A percentile compares a stretch with the other conserved stretches of the same genome.
phyloP scores from a whole-genome alignment of 2,329 filamentous ascomycete genomes.

The Cladosporium sp. region DNA sequence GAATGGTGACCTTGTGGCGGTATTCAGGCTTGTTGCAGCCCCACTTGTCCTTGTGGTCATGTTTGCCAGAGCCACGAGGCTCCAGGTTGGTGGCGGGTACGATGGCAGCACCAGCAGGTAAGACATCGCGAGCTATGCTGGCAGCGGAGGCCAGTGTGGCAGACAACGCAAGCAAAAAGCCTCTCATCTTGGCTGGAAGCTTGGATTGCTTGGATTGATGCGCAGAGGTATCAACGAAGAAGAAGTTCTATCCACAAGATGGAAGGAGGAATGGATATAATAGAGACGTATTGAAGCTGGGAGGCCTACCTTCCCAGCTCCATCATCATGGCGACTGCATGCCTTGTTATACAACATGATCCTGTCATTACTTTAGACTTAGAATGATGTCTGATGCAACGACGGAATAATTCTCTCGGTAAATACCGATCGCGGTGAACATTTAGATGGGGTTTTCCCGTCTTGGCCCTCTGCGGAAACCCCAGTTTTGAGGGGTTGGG shows the following conservation, averaged over 20 bases:
- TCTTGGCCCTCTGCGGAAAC: conserved; percentile 16
- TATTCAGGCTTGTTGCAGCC: conserved; percentile 28
- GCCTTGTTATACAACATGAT: background rate
- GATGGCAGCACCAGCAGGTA: conserved; percentile 14
- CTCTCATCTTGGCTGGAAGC: conserved; percentile 14
- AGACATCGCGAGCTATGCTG: conserved; percentile 17
- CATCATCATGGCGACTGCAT: background rate
- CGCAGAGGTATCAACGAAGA: background rate
- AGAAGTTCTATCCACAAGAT: background rate
- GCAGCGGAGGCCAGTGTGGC: conserved; percentile 14
- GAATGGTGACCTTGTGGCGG: conserved; percentile 52
- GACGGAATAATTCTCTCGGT: conserved; percentile 16
- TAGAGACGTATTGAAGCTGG: background rate
- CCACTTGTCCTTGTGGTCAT: conserved; percentile 18
- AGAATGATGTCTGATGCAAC: conserved; percentile 1
- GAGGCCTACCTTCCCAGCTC: background rate
- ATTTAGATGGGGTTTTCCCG: conserved; percentile 8
- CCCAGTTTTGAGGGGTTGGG: conserved; percentile 11
- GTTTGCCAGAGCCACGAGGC: conserved; percentile 6
- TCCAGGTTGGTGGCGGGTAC: background rate
- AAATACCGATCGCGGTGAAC: background rate
- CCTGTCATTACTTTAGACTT: background rate
- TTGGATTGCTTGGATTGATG: conserved; percentile 4
- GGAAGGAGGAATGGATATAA: background rate
- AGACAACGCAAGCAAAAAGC: conserved; percentile 10